Conservation (phyloP, 306 rosid species). For the Ormosia semicastrata region DNA sequence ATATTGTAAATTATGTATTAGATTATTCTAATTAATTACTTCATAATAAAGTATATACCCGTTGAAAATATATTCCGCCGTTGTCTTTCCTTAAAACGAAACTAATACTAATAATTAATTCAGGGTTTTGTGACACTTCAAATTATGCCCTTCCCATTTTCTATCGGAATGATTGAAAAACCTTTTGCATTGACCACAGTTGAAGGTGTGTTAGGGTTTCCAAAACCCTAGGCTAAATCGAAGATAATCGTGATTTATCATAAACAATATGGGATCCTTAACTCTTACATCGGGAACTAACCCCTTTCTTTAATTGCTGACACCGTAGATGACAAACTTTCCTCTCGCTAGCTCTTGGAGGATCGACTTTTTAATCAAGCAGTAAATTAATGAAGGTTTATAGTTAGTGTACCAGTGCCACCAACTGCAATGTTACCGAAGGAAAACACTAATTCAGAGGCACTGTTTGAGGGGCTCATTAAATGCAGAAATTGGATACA, state of each 20-base stretch:
- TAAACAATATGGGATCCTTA: conserved; percentile 10
- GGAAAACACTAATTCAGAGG: conserved; percentile 47
- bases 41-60: too few species aligned
- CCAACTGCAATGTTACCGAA: conserved; percentile 21
- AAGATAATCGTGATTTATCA: background rate
- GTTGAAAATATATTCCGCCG: background rate
- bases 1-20: background rate
- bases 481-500: conserved; percentile 39
- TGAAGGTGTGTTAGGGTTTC: conserved; percentile 31
- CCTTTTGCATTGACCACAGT: conserved; percentile 22
- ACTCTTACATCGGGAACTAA: conserved; percentile 29
- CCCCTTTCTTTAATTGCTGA: conserved; percentile 36
- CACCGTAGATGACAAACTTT: conserved; percentile 36
- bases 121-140: too few species aligned
- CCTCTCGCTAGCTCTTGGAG: background rate
- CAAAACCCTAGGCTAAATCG: conserved; percentile 48
- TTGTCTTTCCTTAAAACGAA: background rate
- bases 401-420: conserved; percentile 14
- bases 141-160: background rate
- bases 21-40: too few species aligned
- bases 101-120: too few species aligned
- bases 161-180: background rate
- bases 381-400: conserved; percentile 23
- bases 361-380: background rate
- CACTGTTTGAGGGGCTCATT: conserved; percentile 48